phyloP scores from a whole-genome alignment of 75 land plant genomes.

The Larix kaempferi region DNA sequence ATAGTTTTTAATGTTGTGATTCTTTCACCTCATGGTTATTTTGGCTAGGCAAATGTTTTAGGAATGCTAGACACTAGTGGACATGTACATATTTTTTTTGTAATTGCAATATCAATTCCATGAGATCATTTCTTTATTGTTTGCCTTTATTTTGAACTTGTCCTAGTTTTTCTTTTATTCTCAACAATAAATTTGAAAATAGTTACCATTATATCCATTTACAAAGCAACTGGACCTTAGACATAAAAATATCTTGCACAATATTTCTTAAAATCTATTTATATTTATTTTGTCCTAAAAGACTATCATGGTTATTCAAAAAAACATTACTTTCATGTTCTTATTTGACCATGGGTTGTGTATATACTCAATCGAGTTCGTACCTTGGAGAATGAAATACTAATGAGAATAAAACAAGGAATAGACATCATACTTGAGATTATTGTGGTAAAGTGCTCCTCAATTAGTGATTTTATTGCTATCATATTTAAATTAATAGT shows the following conservation, averaged over 20 bases:
- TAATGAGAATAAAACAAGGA: conserved; percentile 49
- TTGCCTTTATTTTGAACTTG: not conserved
- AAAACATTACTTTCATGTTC: not conserved
- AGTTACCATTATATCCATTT: not conserved
- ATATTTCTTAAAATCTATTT: not conserved
- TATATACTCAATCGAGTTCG: conserved; percentile 82
- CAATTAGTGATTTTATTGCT: not conserved
- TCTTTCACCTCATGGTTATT: conserved; percentile 76
- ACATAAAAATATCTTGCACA: not conserved
- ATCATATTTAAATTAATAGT: not conserved
- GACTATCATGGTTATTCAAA: not conserved
- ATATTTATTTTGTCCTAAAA: not conserved
- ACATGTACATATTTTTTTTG: conserved; percentile 33
- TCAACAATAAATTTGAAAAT: not conserved
- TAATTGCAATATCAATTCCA: not conserved
- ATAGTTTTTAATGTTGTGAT: conserved; percentile 77
- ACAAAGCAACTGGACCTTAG: not conserved
- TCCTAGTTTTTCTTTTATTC: not conserved
- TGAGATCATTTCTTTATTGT: not conserved
- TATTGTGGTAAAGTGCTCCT: conserved; percentile 43
- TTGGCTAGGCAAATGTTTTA: conserved; percentile 74
- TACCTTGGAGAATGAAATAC: too few species aligned
- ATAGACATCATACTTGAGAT: conserved; percentile 52
- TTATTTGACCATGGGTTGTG: conserved; percentile 39
- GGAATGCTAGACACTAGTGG: conserved; percentile 83